Base-by-base conservation (phyloP, 257 asterid species). In the Perilla frutescens region DNA sequence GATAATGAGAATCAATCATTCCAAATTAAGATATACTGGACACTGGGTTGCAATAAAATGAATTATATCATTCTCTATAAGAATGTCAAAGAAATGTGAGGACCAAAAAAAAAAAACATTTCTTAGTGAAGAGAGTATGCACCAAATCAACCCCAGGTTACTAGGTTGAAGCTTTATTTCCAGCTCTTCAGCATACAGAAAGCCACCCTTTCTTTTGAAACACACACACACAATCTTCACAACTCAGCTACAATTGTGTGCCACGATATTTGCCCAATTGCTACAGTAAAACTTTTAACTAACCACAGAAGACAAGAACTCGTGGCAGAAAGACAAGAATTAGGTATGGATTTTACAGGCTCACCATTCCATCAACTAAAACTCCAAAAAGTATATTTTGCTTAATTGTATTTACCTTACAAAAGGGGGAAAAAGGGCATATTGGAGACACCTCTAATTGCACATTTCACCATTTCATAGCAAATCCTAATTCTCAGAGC, bases 311-410 rank as follows among this genome's bases (percentile, higher is more conserved):
- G 40, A 48, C 47, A 20, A 15, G 47, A 10, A 57, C 3, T 39
- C 32, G 3, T 13, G 20, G 10, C 3, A 8, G 54, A 48, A 63
- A 47, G 14, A 62, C 20, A 11, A 54, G 56, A 37, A 63, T 26
- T 44, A 47, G 54, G 57, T 31, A 65, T 31, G 14, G 64, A 63
- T 64, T 6, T 20, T 20, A 20, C 26, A 20, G 26, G 26, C 26
- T 20, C 49, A 48, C 15, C 59, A 72, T 59, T 73, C 53, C 40
- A 72, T 40, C 31, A 61, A 26, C 49, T 5, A 68, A 13, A 80
- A 67, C 34, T 66, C 57, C 67, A 66, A 56, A 12, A 70, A 40
- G 11, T 48, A 75, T 13, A 41, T 47, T 37, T 4, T 13, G 14
- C 51, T 48, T 32, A 37, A 10, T 59, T 66, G n/a, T 4, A 2